These are phyloP conservation scores for Zizania latifolia DNA, from an alignment of 176 grass and related monocot species.

Conservation along the genomic window DNA sequence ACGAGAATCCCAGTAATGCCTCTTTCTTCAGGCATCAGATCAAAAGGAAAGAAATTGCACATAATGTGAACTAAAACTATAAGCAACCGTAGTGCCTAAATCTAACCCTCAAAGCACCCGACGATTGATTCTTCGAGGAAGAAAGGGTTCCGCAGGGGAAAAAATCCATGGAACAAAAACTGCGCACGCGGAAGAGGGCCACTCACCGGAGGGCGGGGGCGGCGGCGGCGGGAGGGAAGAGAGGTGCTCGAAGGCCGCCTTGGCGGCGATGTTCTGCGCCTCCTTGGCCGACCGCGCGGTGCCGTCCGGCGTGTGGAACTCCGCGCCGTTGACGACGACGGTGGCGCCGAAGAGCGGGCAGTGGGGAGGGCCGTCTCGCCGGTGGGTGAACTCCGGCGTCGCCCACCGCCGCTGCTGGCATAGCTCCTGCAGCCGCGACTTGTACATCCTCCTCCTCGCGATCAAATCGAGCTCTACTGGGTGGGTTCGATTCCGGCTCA, in stretches of 20 bases:
- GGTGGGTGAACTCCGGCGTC: constrained; percentile 45
- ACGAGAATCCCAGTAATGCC: constrained; percentile 3
- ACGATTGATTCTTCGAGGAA: not conserved
- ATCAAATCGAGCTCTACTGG: not conserved
- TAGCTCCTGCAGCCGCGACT: constrained; percentile 52
- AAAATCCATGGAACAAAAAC: not conserved
- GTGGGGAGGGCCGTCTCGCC: constrained; percentile 31
- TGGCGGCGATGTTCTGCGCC: constrained; percentile 63
- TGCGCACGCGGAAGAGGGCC: not conserved
- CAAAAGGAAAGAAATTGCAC: not conserved
- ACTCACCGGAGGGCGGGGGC: constrained; percentile 30
- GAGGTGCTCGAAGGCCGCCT: constrained; percentile 50
- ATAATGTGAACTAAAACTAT: not conserved
- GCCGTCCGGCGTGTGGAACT: constrained; percentile 44
- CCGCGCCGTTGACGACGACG: constrained; percentile 50
- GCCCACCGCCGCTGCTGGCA: constrained; percentile 66
- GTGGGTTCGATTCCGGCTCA: too few relatives aligned
- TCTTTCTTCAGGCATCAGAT: not conserved
- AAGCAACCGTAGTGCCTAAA: not conserved
- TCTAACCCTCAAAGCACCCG: not conserved
- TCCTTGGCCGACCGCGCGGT: constrained; percentile 44
- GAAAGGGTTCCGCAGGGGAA: not conserved
- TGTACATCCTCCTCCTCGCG: constrained; percentile 52
- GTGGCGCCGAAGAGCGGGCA: constrained; percentile 41
- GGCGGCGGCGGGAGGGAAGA: constrained; percentile 12